Percentiles rank a stretch among this genome's conserved stretches.
Evolutionary conservation across 2,329 filamentous ascomycete genomes (phyloP).

Genomic region (Whalleya microplaca): DNA sequence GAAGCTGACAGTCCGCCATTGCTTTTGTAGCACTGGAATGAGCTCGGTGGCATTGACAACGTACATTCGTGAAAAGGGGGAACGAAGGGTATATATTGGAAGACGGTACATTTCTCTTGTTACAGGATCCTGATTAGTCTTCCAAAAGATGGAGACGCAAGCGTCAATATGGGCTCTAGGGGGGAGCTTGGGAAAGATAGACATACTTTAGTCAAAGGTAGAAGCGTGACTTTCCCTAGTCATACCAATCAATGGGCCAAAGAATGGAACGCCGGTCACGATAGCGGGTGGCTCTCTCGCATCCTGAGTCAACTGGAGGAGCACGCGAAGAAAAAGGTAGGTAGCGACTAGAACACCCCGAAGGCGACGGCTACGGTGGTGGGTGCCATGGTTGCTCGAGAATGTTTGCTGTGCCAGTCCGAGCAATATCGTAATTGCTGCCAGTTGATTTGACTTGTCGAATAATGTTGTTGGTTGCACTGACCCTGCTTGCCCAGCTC

Average conservation of each 20-base stretch:
- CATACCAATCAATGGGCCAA: conserved; percentile 10
- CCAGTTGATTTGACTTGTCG: too few species aligned
- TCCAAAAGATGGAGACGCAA: too few species aligned
- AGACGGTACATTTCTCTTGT: conserved; percentile 8
- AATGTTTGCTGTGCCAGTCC: too few species aligned
- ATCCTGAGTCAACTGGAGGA: conserved; percentile 15
- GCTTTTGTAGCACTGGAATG: conserved; percentile 6
- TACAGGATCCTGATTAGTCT: background rate
- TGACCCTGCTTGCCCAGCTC: too few species aligned
- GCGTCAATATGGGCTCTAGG: too few species aligned
- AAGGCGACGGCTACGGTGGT: too few species aligned
- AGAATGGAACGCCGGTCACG: conserved; percentile 13
- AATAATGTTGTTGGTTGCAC: too few species aligned
- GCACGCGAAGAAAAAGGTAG: conserved; percentile 11
- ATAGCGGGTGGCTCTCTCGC: conserved; percentile 13
- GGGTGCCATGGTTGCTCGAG: too few species aligned
- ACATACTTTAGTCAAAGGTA: background rate
- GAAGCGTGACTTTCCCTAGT: conserved; percentile 2
- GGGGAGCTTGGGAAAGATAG: too few species aligned
- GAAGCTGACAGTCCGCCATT: conserved; percentile 2
- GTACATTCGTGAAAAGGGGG: conserved; percentile 6
- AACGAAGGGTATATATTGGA: conserved; percentile 26
- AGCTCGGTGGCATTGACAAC: conserved; percentile 8
- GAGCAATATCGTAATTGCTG: too few species aligned
- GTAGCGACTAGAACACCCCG: too few species aligned